Evolutionary conservation across 73 alveolate genomes (phyloP).

Genomic region (Paramecium caudatum): DNA sequence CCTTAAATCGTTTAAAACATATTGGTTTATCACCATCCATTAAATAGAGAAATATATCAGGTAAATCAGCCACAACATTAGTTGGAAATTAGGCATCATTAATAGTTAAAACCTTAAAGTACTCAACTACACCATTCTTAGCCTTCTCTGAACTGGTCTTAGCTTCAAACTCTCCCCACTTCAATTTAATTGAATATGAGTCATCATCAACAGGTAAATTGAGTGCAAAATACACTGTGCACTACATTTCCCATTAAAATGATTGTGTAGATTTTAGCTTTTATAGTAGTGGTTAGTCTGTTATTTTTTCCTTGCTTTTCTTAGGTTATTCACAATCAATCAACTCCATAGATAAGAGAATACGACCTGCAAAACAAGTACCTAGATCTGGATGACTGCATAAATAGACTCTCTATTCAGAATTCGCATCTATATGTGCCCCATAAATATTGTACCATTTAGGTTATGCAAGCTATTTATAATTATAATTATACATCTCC

Average conservation of each 20-base stretch:
- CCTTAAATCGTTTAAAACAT: constrained; percentile 67
- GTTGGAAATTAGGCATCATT: not conserved
- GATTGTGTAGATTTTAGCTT: not conserved
- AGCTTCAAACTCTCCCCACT: constrained; percentile 69
- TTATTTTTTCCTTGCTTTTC: not conserved
- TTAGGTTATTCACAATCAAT: constrained; percentile 55
- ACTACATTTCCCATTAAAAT: constrained; percentile 38
- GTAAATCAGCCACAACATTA: constrained; percentile 50
- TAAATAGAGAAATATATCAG: constrained; percentile 70
- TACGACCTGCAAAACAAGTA: constrained; percentile 73
- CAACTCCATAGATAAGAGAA: constrained; percentile 48
- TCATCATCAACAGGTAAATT: constrained; percentile 59
- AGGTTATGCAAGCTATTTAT: constrained; percentile 11
- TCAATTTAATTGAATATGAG: constrained; percentile 48
- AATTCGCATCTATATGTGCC: constrained; percentile 65
- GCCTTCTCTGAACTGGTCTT: constrained; percentile 70
- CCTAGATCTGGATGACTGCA: constrained; percentile 77
- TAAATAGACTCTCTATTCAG: constrained; percentile 56
- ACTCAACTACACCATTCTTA: constrained; percentile 64
- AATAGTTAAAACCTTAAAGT: constrained; percentile 4
- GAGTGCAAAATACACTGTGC: constrained; percentile 39
- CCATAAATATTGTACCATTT: constrained; percentile 74
- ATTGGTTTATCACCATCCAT: constrained; percentile 76
- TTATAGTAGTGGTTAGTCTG: constrained; percentile 11
- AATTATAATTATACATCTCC: not conserved